Base-by-base conservation (phyloP, 2,329 filamentous ascomycete species). In the Bretziella fagacearum region DNA sequence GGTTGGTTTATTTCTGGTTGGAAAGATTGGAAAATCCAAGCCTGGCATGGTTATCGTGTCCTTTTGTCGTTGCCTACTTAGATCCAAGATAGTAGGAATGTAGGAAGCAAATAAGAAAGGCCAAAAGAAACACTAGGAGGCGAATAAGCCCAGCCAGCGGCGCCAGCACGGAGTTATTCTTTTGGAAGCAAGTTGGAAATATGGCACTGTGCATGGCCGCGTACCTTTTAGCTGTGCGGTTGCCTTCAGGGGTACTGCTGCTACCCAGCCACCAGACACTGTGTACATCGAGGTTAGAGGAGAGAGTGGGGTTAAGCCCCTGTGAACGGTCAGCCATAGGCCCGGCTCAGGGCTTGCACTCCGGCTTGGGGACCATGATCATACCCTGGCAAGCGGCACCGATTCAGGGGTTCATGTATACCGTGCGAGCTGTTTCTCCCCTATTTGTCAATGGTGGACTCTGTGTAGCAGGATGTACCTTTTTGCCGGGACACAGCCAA, bases 251-350 rank as follows among this genome's bases (percentile, higher is more conserved):
- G 36, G 49, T 51, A 51, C 49, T 20, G 20, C 20, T 23, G 33
- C n/a, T n/a, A 33, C 49, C 49, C 49, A 51, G 49, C 49, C 49
- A 51, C 49, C 49, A 44, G 27, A 37, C 49, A 51, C 49, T 48
- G 49, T 42, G 45, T 51, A 51, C 49, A 27, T 43, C 11, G 17
- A 30, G 20, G 26, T 44, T 44, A 47, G 44, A 37, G 35, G 45
- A 22, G 39, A 29, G 22, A 44, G 49, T 47, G 49, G 49, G 45
- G 49, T 40, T 25, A 23, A 22, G 6, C 45, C 49, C 49, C 40
- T 51, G 41, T 40, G 36, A 39, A 44, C 22, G 25, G 36, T 26
- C 18, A 32, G 30, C 35, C 41, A 29, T 25, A 23, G 39, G 32
- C 35, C 41, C 23, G 23, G 39, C 23, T 29, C 20, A 22, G n/a